Evolutionary conservation across 495 filamentous ascomycete genomes (phyloP).

Genomic region (Mytilinidion resinicola): DNA sequence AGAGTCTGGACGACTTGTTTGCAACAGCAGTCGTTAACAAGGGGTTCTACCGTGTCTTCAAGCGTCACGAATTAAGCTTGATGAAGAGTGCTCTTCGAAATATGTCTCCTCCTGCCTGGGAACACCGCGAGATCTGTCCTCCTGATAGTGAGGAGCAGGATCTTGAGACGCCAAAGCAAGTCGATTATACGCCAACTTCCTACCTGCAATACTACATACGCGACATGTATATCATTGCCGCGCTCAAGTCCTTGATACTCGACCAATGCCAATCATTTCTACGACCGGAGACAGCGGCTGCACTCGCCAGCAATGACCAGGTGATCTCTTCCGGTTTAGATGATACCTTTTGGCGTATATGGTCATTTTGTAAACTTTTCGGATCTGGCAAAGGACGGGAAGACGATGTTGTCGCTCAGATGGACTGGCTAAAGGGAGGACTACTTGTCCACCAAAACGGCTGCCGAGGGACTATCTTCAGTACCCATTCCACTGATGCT

Average conservation of each 20-base stretch:
- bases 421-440: conserved; percentile 61
- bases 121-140: conserved; percentile 57
- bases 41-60: conserved; percentile 57
- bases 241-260: conserved; percentile 55
- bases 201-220: conserved; percentile 53
- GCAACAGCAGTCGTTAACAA: conserved; percentile 49
- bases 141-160: conserved; percentile 47
- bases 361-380: conserved; percentile 65
- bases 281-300: conserved; percentile 51
- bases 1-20: conserved; percentile 54
- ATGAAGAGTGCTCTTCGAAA: conserved; percentile 50
- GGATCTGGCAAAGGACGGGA: conserved; percentile 54
- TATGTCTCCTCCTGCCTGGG: conserved; percentile 60
- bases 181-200: conserved; percentile 49
- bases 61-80: conserved; percentile 51
- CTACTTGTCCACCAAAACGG: conserved; percentile 42
- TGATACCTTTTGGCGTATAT: conserved; percentile 62
- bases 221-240: conserved; percentile 54
- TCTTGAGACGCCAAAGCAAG: conserved; percentile 43
- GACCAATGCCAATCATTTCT: conserved; percentile 54
- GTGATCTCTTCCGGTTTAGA: conserved; percentile 50
- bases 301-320: conserved; percentile 48
- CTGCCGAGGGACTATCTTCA: conserved; percentile 32
- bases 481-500: conserved; percentile 47
- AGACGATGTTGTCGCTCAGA: conserved; percentile 56